Evolutionary conservation across 116 monocot species (phyloP).

Genomic region (Cymodocea nodosa): DNA sequence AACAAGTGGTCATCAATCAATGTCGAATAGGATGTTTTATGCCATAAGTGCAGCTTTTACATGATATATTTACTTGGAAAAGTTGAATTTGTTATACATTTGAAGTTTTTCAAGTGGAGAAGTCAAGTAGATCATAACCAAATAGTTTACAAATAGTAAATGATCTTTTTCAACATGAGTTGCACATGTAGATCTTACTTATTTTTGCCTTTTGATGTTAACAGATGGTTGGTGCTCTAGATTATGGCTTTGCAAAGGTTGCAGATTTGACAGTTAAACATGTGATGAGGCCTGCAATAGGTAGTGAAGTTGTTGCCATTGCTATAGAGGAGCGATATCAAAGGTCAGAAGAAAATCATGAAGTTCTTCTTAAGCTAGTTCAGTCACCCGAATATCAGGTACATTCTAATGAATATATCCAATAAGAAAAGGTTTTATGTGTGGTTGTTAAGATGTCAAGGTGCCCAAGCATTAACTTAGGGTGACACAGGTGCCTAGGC

Average conservation of each 20-base stretch:
- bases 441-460: too few relatives aligned
- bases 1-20: too few relatives aligned
- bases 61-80: too few relatives aligned
- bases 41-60: too few relatives aligned
- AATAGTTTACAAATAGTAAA: too few relatives aligned
- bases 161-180: background rate
- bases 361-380: conserved; percentile 35
- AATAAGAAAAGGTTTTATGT: too few relatives aligned
- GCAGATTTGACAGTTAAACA: conserved; percentile 75
- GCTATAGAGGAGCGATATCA: conserved; percentile 30
- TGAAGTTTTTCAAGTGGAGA: too few relatives aligned
- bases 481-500: too few relatives aligned
- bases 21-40: background rate
- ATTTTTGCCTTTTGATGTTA: background rate
- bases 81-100: too few relatives aligned
- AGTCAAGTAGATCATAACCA: too few relatives aligned
- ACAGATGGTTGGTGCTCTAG: conserved; percentile 53
- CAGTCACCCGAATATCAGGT: conserved; percentile 47
- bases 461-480: too few relatives aligned
- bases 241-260: conserved; percentile 74
- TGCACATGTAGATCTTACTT: background rate
- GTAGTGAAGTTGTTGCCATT: conserved; percentile 19
- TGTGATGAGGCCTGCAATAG: conserved; percentile 55
- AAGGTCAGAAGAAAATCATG: conserved; percentile 12
- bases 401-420: conserved; percentile 1